Evolutionary conservation across 1,139 yeast genomes (phyloP).

Genomic region (Saccharomyces hybrid): DNA sequence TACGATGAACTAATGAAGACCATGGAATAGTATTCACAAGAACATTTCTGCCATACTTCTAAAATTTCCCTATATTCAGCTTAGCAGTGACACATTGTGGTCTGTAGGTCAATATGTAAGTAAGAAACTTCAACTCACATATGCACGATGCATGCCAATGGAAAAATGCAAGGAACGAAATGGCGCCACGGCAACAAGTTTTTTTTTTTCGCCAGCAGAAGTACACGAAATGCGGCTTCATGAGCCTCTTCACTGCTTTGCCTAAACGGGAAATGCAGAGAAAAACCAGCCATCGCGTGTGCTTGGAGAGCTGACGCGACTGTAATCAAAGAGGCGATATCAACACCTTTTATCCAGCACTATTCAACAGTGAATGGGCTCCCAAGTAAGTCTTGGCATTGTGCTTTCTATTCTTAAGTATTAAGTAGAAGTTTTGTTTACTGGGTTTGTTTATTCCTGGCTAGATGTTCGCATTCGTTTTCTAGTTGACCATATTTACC

Average conservation of each 20-base stretch:
- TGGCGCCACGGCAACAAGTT: neutral
- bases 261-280: neutral
- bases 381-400: neutral
- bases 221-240: neutral
- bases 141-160: neutral
- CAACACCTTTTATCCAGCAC: neutral
- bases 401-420: neutral
- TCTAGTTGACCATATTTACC: neutral
- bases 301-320: neutral
- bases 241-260: neutral
- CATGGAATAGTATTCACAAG: conserved; percentile 2
- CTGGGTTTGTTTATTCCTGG: neutral
- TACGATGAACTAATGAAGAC: conserved; percentile 49
- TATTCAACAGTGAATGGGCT: neutral
- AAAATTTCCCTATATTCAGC: neutral
- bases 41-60: neutral
- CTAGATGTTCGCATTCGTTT: neutral
- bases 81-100: neutral
- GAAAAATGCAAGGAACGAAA: neutral
- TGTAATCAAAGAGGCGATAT: neutral
- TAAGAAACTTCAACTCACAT: neutral
- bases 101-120: neutral
- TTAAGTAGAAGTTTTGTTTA: neutral
- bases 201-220: neutral
- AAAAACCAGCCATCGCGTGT: neutral